phyloP scores from a whole-genome alignment of 768 basidiomycete genomes.

The Hygrocybe punicea region DNA sequence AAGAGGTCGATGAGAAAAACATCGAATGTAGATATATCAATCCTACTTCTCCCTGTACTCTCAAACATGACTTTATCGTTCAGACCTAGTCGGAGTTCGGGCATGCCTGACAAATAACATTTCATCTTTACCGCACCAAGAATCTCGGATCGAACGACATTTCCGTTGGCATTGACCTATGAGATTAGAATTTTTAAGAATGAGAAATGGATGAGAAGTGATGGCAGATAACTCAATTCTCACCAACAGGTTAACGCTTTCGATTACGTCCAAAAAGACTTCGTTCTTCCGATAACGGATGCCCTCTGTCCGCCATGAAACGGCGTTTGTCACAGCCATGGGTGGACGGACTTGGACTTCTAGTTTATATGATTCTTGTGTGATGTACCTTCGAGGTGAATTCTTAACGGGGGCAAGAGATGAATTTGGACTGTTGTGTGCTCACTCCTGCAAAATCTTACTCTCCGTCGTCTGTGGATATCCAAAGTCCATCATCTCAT shows the following conservation, averaged over 20 bases:
- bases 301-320: constrained; percentile 97
- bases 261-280: constrained; percentile 97
- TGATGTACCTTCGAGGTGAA: constrained; percentile 71
- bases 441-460: constrained; percentile 96
- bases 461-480: constrained; percentile 98
- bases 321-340: constrained; percentile 96
- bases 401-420: neutral
- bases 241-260: constrained; percentile 93
- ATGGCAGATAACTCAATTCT: too few relatives aligned
- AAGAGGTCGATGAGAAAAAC: constrained; percentile 6
- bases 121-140: constrained; percentile 99
- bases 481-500: constrained; percentile 99
- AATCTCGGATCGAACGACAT: constrained; percentile 96
- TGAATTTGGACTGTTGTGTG: constrained; percentile 9
- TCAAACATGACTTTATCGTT: constrained; percentile 99
- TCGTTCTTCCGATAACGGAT: constrained; percentile 98
- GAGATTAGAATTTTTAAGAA: neutral
- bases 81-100: constrained; percentile 88
- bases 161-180: constrained; percentile 94
- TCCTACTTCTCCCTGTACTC: constrained; percentile 83
- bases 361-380: constrained; percentile 96
- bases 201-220: neutral
- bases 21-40: neutral
- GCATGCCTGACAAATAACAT: constrained; percentile 99
- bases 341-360: constrained; percentile 91